These are phyloP conservation scores for Saraca asoca DNA, from an alignment of 331 rosid genomes.

Conservation along the genomic window DNA sequence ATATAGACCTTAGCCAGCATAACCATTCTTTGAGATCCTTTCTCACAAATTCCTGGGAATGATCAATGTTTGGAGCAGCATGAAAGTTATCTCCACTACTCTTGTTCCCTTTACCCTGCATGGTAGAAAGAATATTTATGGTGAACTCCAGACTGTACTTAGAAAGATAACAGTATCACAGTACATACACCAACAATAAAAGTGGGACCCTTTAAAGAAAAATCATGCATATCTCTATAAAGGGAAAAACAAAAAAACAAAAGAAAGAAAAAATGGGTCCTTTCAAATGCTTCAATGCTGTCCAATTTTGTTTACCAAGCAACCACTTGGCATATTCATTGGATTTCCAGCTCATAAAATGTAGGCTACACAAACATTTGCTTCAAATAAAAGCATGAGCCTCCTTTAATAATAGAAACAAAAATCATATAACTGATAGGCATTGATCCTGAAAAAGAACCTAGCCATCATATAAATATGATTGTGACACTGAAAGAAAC, in stretches of 20 bases:
- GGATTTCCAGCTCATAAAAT: no score
- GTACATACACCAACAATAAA: not conserved
- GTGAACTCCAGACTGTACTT: not conserved
- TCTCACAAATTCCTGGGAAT: constrained; percentile 71
- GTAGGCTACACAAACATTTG: no score
- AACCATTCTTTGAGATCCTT: constrained; percentile 70
- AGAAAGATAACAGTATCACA: not conserved
- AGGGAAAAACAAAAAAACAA: no score
- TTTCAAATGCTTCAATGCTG: no score
- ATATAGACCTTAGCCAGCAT: constrained; percentile 43
- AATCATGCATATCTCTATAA: no score
- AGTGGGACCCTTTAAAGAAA: not conserved
- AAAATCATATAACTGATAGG: no score
- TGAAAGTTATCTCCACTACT: constrained; percentile 79
- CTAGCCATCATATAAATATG: no score
- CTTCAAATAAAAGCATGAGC: no score
- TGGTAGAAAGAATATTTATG: constrained; percentile 1
- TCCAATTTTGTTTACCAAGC: no score
- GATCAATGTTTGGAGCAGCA: constrained; percentile 88
- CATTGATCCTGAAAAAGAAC: no score
- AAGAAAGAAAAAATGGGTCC: no score
- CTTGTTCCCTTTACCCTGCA: constrained; percentile 70
- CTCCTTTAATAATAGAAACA: no score
- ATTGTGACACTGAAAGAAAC: not conserved
- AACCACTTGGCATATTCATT: not conserved